Evolutionary conservation across 2,329 filamentous ascomycete genomes (phyloP), one percentile per base, ranked within the genome.

Genomic region (Ceratocystis ficicola): DNA sequence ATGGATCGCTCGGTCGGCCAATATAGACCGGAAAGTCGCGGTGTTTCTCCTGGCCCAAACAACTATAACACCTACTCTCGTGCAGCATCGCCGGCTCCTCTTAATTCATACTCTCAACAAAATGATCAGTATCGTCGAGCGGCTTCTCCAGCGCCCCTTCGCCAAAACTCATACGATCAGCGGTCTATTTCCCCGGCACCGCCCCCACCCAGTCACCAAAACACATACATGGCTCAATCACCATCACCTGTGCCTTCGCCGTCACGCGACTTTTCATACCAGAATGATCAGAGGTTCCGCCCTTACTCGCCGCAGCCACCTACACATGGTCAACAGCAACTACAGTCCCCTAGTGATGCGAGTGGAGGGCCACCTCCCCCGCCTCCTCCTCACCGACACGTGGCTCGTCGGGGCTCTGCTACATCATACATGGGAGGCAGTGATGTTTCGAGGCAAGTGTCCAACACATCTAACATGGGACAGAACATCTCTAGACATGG

Each of bases 371-470:
- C 88, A 7, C 89, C 90, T 20, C 90, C 91, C 6, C 90, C 91
- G 1, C 91, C 92, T 0, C 87, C 87, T 7, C 90, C 92, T 5
- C 92, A 95, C 69, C 86, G 91, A 6, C 90, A 91, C 74, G 81
- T 78, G 22, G 71, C 69, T 4, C 69, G 74, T 1, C 73, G 75
- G 22, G 73, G 70, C 5, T 79, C 78, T 1, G 74, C 75, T 20
- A 72, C 75, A 48, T 73, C 77, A 0, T 76, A 77, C 61, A 72
- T 72, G 5, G 52, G 72, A 71, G 4, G 70, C 67, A n/a, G 69
- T 63, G 8, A 72, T 71, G 2, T 68, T 30, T 63, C 64, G 41
- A 59, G 66, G 30, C 66, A 70, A 44, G 69, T 68, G 62, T 70
- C 66, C n/a, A 67, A 69, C 63, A 32, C 68, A 5, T 68, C 67